Percentiles rank a stretch among this genome's conserved stretches.
These are phyloP conservation scores for Leccinum aurantiacum DNA, from an alignment of 768 basidiomycete genomes.

Conservation along the genomic window DNA sequence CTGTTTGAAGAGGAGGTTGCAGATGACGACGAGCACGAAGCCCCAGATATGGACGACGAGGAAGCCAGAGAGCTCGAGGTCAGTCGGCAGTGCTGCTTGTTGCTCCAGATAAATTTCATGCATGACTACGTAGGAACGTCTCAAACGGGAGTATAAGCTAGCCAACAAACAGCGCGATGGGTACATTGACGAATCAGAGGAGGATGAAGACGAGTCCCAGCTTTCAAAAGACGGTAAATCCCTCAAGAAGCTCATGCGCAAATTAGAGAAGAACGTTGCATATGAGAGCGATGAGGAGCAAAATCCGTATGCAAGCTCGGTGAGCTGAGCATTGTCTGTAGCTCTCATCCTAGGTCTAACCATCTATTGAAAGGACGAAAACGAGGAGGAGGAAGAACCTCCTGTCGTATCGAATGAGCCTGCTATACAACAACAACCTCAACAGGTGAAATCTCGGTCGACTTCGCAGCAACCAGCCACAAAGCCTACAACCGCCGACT, in stretches of 20 bases:
- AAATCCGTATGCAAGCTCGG: conserved; percentile 82
- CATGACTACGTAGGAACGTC: conserved; percentile 56
- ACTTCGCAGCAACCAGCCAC: conserved; percentile 38
- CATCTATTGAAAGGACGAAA: conserved; percentile 50
- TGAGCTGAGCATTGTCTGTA: conserved; percentile 34
- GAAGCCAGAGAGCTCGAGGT: conserved; percentile 85
- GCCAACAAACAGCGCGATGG: conserved; percentile 76
- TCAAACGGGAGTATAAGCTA: conserved; percentile 77
- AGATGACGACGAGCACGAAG: conserved; percentile 82
- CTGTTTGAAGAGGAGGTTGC: conserved; percentile 82
- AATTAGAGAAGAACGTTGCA: conserved; percentile 75
- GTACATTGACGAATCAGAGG: conserved; percentile 72
- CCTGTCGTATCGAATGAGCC: conserved; percentile 42
- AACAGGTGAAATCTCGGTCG: conserved; percentile 46
- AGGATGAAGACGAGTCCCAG: conserved; percentile 61
- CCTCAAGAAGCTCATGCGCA: conserved; percentile 84
- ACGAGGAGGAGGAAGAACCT: conserved; percentile 74
- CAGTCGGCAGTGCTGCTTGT: conserved; percentile 16
- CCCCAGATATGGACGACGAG: conserved; percentile 74
- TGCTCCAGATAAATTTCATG: neutral
- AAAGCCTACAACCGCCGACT: conserved; percentile 33
- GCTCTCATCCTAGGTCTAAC: neutral
- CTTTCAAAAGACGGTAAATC: conserved; percentile 71
- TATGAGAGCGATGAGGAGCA: conserved; percentile 81
- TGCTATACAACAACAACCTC: conserved; percentile 42